These are phyloP conservation scores for Hirsutella thompsonii DNA, from an alignment of 2,329 filamentous ascomycete genomes.

Conservation along the genomic window DNA sequence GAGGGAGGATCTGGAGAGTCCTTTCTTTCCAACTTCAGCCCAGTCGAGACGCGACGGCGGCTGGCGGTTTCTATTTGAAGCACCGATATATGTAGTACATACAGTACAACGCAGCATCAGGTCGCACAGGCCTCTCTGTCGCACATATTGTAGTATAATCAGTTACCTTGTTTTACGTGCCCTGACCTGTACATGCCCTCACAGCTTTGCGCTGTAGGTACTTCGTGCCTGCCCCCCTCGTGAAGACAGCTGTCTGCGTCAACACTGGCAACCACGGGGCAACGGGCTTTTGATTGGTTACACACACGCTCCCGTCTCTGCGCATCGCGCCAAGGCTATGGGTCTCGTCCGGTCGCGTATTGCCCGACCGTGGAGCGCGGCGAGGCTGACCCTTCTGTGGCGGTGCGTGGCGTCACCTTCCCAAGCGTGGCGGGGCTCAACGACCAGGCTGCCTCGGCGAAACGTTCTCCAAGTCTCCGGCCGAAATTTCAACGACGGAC, in stretches of 20 bases:
- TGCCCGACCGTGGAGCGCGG: background rate
- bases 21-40: too few species aligned
- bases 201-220: background rate
- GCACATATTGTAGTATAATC: too few species aligned
- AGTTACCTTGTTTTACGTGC: too few species aligned
- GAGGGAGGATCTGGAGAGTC: too few species aligned
- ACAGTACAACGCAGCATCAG: too few species aligned
- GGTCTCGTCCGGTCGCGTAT: conserved; percentile 7
- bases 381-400: conserved; percentile 5
- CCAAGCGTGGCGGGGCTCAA: too few species aligned
- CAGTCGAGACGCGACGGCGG: too few species aligned
- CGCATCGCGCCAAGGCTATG: background rate
- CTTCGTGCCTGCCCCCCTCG: background rate
- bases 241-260: conserved; percentile 13
- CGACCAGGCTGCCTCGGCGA: conserved; percentile 7
- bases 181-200: too few species aligned
- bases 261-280: conserved; percentile 44
- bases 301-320: background rate
- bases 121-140: too few species aligned
- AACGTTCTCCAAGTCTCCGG: conserved; percentile 12
- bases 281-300: conserved; percentile 37
- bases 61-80: too few species aligned
- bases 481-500: conserved; percentile 11
- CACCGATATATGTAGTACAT: too few species aligned
- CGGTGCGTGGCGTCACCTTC: conserved; percentile 3